These are phyloP conservation scores for Trametes cinnabarina DNA, from an alignment of 768 basidiomycete species.

Conservation along the genomic window DNA sequence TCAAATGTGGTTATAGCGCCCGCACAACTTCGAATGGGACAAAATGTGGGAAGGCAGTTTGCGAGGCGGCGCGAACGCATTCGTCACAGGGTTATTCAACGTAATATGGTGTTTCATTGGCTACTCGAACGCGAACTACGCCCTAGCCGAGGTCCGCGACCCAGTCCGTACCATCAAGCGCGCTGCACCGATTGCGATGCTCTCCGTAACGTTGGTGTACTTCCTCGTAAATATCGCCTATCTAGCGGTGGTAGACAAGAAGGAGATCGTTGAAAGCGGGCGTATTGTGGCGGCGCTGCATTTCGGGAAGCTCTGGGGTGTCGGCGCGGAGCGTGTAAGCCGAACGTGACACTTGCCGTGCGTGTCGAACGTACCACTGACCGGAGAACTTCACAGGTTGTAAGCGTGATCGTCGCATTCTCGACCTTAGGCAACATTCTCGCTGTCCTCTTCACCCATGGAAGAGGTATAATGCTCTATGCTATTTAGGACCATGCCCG, in stretches of 20 bases:
- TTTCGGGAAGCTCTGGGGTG: slow-evolving; percentile 72
- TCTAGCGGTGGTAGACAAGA: slow-evolving; percentile 69
- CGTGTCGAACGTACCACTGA: neutral
- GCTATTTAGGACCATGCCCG: too few relatives aligned
- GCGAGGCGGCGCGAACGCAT: slow-evolving; percentile 51
- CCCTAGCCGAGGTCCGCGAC: slow-evolving; percentile 65
- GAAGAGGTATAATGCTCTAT: slow-evolving; percentile 49
- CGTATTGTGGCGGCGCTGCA: slow-evolving; percentile 72
- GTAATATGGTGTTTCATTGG: slow-evolving; percentile 77
- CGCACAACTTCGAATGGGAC: slow-evolving; percentile 58
- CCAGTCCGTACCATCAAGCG: slow-evolving; percentile 69
- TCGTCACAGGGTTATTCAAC: slow-evolving; percentile 63
- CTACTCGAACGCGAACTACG: slow-evolving; percentile 74
- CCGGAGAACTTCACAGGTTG: slow-evolving; percentile 37
- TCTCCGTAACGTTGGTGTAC: slow-evolving; percentile 57
- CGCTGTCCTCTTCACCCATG: slow-evolving; percentile 62
- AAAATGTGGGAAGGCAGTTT: slow-evolving; percentile 64
- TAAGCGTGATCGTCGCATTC: slow-evolving; percentile 61
- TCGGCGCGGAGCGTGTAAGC: slow-evolving; percentile 54
- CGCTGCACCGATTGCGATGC: slow-evolving; percentile 66
- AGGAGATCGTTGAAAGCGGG: slow-evolving; percentile 62
- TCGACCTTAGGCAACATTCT: slow-evolving; percentile 66
- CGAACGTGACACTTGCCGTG: neutral
- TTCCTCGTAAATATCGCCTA: slow-evolving; percentile 69
- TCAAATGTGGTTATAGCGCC: slow-evolving; percentile 24